Evolutionary conservation across 768 basidiomycete genomes (phyloP).

Genomic region (Infundibulicybe gibba): DNA sequence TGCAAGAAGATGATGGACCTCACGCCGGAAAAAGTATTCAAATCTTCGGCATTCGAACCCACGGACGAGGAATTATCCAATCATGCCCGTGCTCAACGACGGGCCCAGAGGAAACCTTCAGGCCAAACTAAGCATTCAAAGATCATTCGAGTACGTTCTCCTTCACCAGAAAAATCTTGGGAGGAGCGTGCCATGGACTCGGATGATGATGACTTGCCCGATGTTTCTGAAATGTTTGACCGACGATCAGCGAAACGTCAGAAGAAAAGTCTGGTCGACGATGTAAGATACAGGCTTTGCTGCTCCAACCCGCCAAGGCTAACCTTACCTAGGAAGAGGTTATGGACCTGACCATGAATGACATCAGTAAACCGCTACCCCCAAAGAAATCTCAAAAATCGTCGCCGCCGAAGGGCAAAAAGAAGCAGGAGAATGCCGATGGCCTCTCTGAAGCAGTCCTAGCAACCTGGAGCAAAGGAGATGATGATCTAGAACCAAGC

Average conservation of each 20-base stretch:
- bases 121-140: background rate
- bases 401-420: slow-evolving; percentile 20
- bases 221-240: slow-evolving; percentile 37
- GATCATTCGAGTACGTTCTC: slow-evolving; percentile 20
- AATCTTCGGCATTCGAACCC: slow-evolving; percentile 66
- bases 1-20: slow-evolving; percentile 68
- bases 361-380: slow-evolving; percentile 16
- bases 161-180: slow-evolving; percentile 20
- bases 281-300: slow-evolving; percentile 3
- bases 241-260: slow-evolving; percentile 27
- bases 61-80: slow-evolving; percentile 50
- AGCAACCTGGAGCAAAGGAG: slow-evolving; percentile 54
- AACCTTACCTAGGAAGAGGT: slow-evolving; percentile 10
- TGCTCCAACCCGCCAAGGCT: background rate
- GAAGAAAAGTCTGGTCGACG: too few relatives aligned
- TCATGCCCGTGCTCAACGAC: slow-evolving; percentile 31
- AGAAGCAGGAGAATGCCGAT: slow-evolving; percentile 16
- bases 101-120: slow-evolving; percentile 12
- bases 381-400: slow-evolving; percentile 10
- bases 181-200: slow-evolving; percentile 28
- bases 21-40: slow-evolving; percentile 49
- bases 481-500: slow-evolving; percentile 61
- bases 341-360: slow-evolving; percentile 25
- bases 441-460: slow-evolving; percentile 41
- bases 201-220: slow-evolving; percentile 54